These are phyloP conservation scores for Brettanomyces naardenensis DNA, from an alignment of 805 yeast species.

Conservation along the genomic window DNA sequence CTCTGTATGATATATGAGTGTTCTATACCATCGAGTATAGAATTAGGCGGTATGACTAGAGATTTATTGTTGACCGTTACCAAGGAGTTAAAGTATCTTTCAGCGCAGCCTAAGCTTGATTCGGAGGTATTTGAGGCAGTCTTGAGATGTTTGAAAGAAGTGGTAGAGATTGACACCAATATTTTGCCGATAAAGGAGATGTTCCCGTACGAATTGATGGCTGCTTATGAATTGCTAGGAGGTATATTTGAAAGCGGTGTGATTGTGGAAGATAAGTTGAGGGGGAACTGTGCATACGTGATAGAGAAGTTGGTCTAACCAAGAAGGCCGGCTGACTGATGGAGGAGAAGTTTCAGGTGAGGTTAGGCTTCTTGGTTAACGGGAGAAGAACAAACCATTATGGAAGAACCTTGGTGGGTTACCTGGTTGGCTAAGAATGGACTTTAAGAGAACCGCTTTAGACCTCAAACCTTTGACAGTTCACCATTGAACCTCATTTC, in stretches of 20 bases:
- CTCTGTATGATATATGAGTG: constrained; percentile 48
- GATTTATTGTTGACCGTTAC: constrained; percentile 36
- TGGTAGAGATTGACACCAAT: background rate
- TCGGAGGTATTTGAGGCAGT: constrained; percentile 7
- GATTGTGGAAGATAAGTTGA: constrained; percentile 3
- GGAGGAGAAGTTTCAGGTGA: too few species aligned
- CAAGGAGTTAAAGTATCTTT: constrained; percentile 7
- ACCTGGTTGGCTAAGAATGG: too few species aligned
- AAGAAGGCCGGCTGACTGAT: too few species aligned
- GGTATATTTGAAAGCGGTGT: background rate
- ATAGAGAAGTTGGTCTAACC: constrained; percentile 1
- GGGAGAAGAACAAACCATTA: too few species aligned
- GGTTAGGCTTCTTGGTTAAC: too few species aligned
- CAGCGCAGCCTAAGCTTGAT: constrained; percentile 4
- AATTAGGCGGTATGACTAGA: constrained; percentile 46
- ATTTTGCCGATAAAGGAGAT: background rate
- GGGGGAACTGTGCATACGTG: constrained; percentile 1
- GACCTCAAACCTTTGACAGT: too few species aligned
- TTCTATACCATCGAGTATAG: constrained; percentile 46
- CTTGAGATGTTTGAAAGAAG: constrained; percentile 5
- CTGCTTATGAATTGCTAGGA: background rate
- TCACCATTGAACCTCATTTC: too few species aligned
- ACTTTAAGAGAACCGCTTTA: too few species aligned
- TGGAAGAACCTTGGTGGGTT: too few species aligned
- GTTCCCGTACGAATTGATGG: background rate